Evolutionary conservation across 768 basidiomycete species (phyloP).

Genomic region (Lactarius sanguifluus): DNA sequence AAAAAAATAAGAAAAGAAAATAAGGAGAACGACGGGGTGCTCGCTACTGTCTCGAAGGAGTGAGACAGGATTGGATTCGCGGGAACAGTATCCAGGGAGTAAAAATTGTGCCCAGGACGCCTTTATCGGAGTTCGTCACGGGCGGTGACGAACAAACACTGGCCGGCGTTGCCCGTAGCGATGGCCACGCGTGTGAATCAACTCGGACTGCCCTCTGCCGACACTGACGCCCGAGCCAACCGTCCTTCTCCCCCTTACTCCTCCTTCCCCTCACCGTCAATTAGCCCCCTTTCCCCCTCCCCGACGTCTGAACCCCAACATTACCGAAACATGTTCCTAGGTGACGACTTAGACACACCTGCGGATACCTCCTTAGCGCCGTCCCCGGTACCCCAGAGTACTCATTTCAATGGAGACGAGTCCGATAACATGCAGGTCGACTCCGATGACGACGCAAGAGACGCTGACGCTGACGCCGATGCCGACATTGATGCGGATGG

Average conservation of each 20-base stretch:
- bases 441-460: conserved; percentile 46
- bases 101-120: conserved; percentile 31
- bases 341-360: conserved; percentile 31
- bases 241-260: conserved; percentile 36
- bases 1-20: conserved; percentile 5
- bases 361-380: conserved; percentile 30
- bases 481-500: conserved; percentile 64
- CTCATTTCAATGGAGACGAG: conserved; percentile 50
- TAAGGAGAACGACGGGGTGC: conserved; percentile 1
- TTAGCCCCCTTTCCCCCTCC: conserved; percentile 31
- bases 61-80: conserved; percentile 18
- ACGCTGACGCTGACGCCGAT: conserved; percentile 48
- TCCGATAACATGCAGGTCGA: conserved; percentile 68
- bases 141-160: conserved; percentile 38
- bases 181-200: conserved; percentile 42
- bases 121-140: conserved; percentile 40
- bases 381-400: conserved; percentile 33
- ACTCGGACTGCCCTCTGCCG: conserved; percentile 38
- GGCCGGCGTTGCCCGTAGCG: conserved; percentile 38
- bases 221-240: conserved; percentile 40
- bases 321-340: conserved; percentile 26
- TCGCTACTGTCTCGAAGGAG: conserved; percentile 21
- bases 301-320: conserved; percentile 29
- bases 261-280: conserved; percentile 33
- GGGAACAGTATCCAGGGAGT: conserved; percentile 26